Percentiles rank a stretch among this genome's conserved stretches.
These are phyloP conservation scores for Moringa oleifera DNA, from an alignment of 345 rosid genomes.

Conservation along the genomic window DNA sequence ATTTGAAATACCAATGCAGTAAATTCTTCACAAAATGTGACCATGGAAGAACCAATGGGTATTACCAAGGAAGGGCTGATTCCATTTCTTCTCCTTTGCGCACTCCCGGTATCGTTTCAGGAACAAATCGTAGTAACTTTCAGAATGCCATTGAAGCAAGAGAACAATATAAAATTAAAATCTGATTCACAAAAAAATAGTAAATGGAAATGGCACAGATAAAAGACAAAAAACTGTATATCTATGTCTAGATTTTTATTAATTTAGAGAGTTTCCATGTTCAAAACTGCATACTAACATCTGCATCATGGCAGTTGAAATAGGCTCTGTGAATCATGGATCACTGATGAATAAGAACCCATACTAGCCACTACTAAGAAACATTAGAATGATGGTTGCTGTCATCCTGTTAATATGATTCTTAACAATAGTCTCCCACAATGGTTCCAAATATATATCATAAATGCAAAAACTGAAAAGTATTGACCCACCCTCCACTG, in stretches of 20 bases:
- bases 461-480: neutral
- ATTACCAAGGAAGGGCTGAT: conserved; percentile 69
- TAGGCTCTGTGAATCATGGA: neutral
- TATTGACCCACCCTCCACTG: conserved; percentile 75
- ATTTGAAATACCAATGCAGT: too few species aligned
- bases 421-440: neutral
- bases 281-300: neutral
- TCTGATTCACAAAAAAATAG: neutral
- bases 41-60: too few species aligned
- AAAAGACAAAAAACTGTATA: too few species aligned
- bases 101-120: conserved; percentile 63
- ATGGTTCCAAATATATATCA: neutral
- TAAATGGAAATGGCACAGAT: neutral
- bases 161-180: neutral
- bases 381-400: neutral
- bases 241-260: neutral
- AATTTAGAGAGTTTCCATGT: neutral
- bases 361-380: neutral
- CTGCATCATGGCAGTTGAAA: neutral
- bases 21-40: too few species aligned
- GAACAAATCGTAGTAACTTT: conserved; percentile 80
- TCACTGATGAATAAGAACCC: neutral
- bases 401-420: neutral
- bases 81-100: conserved; percentile 66
- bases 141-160: conserved; percentile 18